These are phyloP conservation scores for Colletotrichum trifolii DNA, from an alignment of 2,329 filamentous ascomycete genomes.

Conservation along the genomic window DNA sequence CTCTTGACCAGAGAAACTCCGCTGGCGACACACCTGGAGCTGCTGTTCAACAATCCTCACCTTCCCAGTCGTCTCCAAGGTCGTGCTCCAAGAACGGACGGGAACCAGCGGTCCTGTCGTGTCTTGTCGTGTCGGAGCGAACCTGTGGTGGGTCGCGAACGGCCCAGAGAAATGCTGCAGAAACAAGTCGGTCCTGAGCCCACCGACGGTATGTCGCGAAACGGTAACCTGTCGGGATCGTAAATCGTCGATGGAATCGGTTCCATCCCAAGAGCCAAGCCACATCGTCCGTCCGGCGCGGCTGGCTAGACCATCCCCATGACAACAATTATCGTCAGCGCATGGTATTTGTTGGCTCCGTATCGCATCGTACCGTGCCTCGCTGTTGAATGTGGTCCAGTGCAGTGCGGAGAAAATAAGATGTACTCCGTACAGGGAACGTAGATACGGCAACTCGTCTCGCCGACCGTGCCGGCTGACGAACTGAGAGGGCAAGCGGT, in stretches of 20 bases:
- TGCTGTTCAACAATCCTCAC: not conserved
- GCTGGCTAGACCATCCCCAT: slow-evolving; percentile 8
- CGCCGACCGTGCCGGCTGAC: slow-evolving; percentile 21
- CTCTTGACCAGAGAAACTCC: slow-evolving; percentile 10
- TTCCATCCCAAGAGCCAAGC: not conserved
- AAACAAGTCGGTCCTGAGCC: not conserved
- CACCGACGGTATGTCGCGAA: not conserved
- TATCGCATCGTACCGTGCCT: slow-evolving; percentile 1
- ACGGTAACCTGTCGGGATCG: too few species aligned
- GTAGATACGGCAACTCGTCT: not conserved
- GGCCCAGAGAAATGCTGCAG: not conserved
- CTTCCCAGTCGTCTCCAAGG: not conserved
- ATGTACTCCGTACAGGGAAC: too few species aligned
- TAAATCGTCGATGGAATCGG: slow-evolving; percentile 9
- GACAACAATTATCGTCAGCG: not conserved
- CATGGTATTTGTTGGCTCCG: slow-evolving; percentile 9
- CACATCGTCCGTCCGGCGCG: not conserved
- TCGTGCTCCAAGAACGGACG: not conserved
- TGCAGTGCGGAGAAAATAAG: not conserved
- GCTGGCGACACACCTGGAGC: not conserved
- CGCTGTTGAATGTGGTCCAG: not conserved
- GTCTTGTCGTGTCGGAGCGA: not conserved
- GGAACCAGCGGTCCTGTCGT: not conserved
- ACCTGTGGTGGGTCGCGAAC: slow-evolving; percentile 8
- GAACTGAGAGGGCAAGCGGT: not conserved